phyloP scores from a whole-genome alignment of 129 eudicot species.

The Saposhnikovia divaricata region DNA sequence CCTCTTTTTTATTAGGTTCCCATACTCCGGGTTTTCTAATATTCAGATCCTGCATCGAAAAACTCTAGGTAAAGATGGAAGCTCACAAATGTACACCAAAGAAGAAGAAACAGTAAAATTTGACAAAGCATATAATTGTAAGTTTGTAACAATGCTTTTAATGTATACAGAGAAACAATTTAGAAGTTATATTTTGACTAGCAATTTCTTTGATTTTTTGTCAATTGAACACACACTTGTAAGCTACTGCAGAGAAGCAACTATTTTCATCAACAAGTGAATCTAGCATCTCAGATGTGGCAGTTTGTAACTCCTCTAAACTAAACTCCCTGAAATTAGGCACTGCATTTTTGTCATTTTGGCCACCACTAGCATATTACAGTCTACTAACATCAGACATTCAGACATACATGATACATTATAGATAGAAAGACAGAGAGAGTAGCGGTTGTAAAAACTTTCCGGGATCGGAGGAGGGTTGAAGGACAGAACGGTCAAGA shows the following conservation, averaged over 20 bases:
- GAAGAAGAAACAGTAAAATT: not conserved
- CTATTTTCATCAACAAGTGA: not conserved
- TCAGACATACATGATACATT: too few relatives aligned
- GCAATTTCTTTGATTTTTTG: not conserved
- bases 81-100: not conserved
- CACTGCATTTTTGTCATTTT: too few relatives aligned
- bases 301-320: too few relatives aligned
- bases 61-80: constrained; percentile 9
- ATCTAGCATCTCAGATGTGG: not conserved
- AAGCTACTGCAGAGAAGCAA: not conserved
- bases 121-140: not conserved
- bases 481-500: too few relatives aligned
- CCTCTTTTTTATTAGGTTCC: constrained; percentile 34
- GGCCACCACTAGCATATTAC: too few relatives aligned
- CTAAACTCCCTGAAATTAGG: too few relatives aligned
- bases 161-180: not conserved
- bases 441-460: too few relatives aligned
- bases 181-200: not conserved
- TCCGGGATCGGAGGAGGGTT: too few relatives aligned
- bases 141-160: not conserved
- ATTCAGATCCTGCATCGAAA: constrained; percentile 69
- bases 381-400: too few relatives aligned
- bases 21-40: constrained; percentile 62
- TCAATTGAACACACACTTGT: not conserved
- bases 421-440: too few relatives aligned